phyloP scores from a whole-genome alignment of 202 grass and related monocot species.

The Zizania palustris region DNA sequence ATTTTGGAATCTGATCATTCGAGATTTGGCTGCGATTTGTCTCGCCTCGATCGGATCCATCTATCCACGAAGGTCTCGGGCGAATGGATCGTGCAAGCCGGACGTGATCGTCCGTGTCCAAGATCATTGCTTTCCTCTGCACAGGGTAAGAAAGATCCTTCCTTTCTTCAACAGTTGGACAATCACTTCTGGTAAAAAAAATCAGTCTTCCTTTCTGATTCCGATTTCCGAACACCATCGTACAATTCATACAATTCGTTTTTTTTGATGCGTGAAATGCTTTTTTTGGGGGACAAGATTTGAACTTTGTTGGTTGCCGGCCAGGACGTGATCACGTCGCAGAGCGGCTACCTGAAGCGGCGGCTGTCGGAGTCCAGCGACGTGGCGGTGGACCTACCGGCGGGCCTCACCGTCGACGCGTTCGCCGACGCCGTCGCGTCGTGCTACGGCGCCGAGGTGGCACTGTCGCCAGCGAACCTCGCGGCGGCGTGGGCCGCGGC shows the following conservation, averaged over 20 bases:
- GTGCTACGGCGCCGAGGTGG: slow-evolving; percentile 58
- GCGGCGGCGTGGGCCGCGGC: slow-evolving; percentile 50
- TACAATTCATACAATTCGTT: background rate
- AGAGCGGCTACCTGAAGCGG: slow-evolving; percentile 68
- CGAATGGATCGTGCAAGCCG: slow-evolving; percentile 55
- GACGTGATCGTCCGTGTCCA: slow-evolving; percentile 76
- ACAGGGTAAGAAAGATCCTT: slow-evolving; percentile 60
- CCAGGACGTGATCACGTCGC: slow-evolving; percentile 57
- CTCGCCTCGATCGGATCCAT: background rate
- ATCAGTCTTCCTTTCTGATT: background rate
- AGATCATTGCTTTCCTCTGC: slow-evolving; percentile 64
- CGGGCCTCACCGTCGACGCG: slow-evolving; percentile 46
- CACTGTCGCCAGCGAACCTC: slow-evolving; percentile 55
- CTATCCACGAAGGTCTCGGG: slow-evolving; percentile 51
- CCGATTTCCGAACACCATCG: too few relatives aligned
- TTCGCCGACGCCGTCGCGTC: slow-evolving; percentile 52
- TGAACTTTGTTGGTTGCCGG: too few relatives aligned
- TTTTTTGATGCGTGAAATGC: background rate
- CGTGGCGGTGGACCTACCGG: slow-evolving; percentile 51
- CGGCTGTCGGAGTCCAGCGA: slow-evolving; percentile 57
- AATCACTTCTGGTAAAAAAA: background rate
- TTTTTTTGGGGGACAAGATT: background rate
- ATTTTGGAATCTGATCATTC: background rate
- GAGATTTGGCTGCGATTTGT: background rate
- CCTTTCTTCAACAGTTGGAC: background rate